phyloP scores from a whole-genome alignment of 345 rosid genomes.

The Gossypium sturtianum region DNA sequence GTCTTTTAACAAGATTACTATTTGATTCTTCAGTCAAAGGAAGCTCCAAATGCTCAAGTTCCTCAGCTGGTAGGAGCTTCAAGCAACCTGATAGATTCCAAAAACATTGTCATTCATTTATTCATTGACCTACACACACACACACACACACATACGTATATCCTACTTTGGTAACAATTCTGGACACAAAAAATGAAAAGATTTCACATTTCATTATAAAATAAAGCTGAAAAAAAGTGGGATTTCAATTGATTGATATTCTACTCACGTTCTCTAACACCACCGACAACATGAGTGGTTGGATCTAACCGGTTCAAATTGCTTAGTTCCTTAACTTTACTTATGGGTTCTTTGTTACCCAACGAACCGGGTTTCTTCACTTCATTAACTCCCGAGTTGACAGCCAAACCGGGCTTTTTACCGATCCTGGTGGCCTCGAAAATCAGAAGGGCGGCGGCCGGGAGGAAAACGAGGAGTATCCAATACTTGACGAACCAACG shows the following conservation, averaged over 20 bases:
- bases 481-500: conserved; percentile 58
- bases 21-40: conserved; percentile 33
- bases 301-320: conserved; percentile 62
- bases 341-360: background rate
- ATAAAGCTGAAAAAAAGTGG: background rate
- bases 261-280: conserved; percentile 46
- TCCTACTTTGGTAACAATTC: background rate
- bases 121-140: too few species aligned
- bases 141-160: background rate
- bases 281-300: conserved; percentile 34
- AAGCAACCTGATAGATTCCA: conserved; percentile 61
- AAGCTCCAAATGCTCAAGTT: conserved; percentile 62
- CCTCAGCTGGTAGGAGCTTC: conserved; percentile 67
- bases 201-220: background rate
- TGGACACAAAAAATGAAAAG: background rate
- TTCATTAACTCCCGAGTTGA: conserved; percentile 5
- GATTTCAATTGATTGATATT: background rate
- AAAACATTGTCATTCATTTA: background rate
- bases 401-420: conserved; percentile 21
- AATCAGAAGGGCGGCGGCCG: conserved; percentile 46
- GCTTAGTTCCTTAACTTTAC: conserved; percentile 5
- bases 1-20: conserved; percentile 43
- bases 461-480: conserved; percentile 48
- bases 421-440: conserved; percentile 67
- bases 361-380: background rate